Percentiles rank a stretch among this genome's conserved stretches.
These are phyloP conservation scores for Populus pruinosa DNA, from an alignment of 345 rosid species.

Conservation along the genomic window DNA sequence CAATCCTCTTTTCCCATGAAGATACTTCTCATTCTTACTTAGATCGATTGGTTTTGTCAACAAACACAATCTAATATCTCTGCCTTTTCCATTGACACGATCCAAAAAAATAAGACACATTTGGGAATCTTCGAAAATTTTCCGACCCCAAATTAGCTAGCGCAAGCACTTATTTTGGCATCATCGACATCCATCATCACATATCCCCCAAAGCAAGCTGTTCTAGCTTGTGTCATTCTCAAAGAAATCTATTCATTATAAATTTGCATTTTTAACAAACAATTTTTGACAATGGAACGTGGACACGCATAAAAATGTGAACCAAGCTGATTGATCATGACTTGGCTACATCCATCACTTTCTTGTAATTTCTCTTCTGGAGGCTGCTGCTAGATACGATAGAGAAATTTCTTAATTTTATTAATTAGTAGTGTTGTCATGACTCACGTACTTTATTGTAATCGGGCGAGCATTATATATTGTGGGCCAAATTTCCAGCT, in stretches of 20 bases:
- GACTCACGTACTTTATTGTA: constrained; percentile 13
- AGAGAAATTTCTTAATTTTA: not conserved
- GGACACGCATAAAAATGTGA: not conserved
- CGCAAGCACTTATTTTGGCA: not conserved
- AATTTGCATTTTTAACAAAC: not conserved
- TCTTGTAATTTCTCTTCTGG: constrained; percentile 24
- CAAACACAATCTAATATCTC: not conserved
- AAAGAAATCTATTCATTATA: not conserved
- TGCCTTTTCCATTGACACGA: not conserved
- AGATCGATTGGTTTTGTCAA: not conserved
- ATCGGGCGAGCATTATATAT: not conserved
- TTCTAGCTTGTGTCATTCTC: not conserved
- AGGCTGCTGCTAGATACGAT: constrained; percentile 10
- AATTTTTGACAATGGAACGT: not conserved
- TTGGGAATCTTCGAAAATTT: not conserved
- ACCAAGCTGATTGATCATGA: not conserved
- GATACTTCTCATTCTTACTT: not conserved
- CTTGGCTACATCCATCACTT: constrained; percentile 11
- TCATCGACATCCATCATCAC: not conserved
- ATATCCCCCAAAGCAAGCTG: not conserved
- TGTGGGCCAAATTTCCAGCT: constrained; percentile 19
- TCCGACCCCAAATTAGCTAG: not conserved
- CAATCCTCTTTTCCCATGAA: not conserved
- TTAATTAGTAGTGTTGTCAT: constrained; percentile 12
- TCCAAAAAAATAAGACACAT: not conserved